Evolutionary conservation across 768 basidiomycete genomes (phyloP), one percentile per base, ranked within the genome.

Genomic region (Phaffia australis): DNA sequence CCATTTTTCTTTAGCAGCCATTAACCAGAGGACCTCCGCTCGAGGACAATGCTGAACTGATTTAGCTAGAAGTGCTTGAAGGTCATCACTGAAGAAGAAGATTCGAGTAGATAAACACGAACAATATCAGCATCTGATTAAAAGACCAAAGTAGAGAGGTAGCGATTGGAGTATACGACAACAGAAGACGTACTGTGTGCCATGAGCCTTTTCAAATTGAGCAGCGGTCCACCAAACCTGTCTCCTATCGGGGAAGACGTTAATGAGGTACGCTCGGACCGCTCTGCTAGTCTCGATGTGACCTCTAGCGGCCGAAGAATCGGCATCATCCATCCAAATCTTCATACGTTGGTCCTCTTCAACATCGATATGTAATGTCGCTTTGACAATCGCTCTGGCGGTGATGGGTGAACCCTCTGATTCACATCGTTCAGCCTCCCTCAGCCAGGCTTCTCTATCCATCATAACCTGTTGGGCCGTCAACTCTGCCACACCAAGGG

Each of bases 1-100:
- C 94, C 94, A 99, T 75, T 90, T 89, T 79, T 98, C 94, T 77
- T 99, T 99, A 3, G 94, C 95, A 60, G 86, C 83, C 92, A 98
- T 98, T 42, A 98, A 81, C 95, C 95, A 98, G 6, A 99, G 79
- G 0, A 91, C 88, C 76, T 98, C 94, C 1, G 92, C 93, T 71
- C 92, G 89, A 0, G 94, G 95, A 72, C 91, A 94, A 73, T 91
- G 85, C 63, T 87, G 81, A 29, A 93, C 90, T 0, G 94, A 92
- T 42, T 86, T 83, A 55, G 80, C 80, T 52, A 97, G 83, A 3
- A 97, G 83, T 0, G 85, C 85, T 73, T 92, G 85, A 32, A 95
- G 81, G 51, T 86, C 84, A 72, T 89, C 87, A 68, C 86, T 87
- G 71, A 19, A 48, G 19, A 55, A 14, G 3, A n/a, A 21, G 56